These are phyloP conservation scores for Toxicodendron radicans DNA, from an alignment of 345 rosid genomes.

Conservation along the genomic window DNA sequence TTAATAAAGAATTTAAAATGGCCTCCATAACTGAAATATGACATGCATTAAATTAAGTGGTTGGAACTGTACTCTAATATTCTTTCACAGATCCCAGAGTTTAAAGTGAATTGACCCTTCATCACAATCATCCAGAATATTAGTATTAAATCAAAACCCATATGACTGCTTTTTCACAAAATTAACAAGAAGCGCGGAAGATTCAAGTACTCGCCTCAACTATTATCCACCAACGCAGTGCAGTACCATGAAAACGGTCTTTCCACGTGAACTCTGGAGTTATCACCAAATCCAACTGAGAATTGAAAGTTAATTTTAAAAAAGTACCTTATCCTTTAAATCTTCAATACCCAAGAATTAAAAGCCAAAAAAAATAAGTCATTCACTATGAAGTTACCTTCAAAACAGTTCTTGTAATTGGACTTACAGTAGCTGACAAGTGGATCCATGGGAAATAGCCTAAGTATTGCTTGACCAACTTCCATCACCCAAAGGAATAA, in stretches of 20 bases:
- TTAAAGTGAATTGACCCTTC: background rate
- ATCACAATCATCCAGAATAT: conserved; percentile 9
- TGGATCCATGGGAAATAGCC: conserved; percentile 85
- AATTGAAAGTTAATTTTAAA: conserved; percentile 19
- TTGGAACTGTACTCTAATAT: background rate
- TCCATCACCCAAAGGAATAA: conserved; percentile 21
- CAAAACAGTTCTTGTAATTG: conserved; percentile 96
- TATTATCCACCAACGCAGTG: conserved; percentile 96
- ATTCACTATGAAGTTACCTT: conserved; percentile 50
- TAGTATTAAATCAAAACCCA: background rate
- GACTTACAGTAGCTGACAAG: conserved; percentile 83
- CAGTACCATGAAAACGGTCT: conserved; percentile 90
- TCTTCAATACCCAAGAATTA: background rate
- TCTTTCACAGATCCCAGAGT: background rate
- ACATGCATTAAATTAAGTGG: background rate
- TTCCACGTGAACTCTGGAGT: conserved; percentile 88
- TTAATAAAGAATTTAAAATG: background rate
- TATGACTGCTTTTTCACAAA: background rate
- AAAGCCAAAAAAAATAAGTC: background rate
- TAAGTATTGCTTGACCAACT: conserved; percentile 89
- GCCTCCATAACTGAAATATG: background rate
- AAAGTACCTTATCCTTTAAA: background rate
- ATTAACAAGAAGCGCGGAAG: conserved; percentile 13
- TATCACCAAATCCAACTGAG: conserved; percentile 83
- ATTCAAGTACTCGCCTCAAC: conserved; percentile 62